Conservation (phyloP, 768 basidiomycete species). For the Postia placenta region DNA sequence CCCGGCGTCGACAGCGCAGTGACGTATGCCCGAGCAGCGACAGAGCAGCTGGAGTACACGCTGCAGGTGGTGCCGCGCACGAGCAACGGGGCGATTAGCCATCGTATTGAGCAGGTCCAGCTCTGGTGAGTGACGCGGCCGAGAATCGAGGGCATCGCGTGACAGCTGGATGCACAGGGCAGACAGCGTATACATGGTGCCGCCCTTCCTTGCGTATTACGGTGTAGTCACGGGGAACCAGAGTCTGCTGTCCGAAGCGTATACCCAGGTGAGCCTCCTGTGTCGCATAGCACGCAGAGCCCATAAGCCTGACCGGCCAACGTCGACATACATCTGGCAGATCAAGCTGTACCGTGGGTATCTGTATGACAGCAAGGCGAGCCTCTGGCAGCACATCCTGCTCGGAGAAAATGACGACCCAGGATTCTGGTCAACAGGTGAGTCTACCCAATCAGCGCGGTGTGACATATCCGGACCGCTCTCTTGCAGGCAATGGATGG, state of each 20-base stretch:
- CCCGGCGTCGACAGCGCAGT: slow-evolving; percentile 29
- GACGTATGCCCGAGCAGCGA: slow-evolving; percentile 59
- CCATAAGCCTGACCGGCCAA: too few relatives aligned
- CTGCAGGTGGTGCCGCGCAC: slow-evolving; percentile 53
- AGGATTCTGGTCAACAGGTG: slow-evolving; percentile 81
- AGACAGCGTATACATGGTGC: slow-evolving; percentile 82
- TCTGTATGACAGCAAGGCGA: slow-evolving; percentile 46
- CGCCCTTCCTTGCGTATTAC: slow-evolving; percentile 84
- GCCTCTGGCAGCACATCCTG: slow-evolving; percentile 75
- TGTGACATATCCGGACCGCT: too few relatives aligned
- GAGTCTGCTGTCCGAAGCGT: slow-evolving; percentile 55
- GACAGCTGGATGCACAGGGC: slow-evolving; percentile 43
- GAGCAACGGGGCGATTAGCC: slow-evolving; percentile 75
- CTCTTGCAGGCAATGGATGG: slow-evolving; percentile 77
- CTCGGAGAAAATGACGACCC: slow-evolving; percentile 52
- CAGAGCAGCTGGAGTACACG: slow-evolving; percentile 60
- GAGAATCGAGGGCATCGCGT: too few relatives aligned
- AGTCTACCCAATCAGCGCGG: slow-evolving; percentile 15
- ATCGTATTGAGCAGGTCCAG: slow-evolving; percentile 62
- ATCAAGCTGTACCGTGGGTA: slow-evolving; percentile 65
- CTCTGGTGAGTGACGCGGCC: slow-evolving; percentile 50
- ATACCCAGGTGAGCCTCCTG: slow-evolving; percentile 40
- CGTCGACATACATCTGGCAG: slow-evolving; percentile 9
- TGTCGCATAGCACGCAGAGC: neutral
- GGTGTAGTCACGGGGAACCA: slow-evolving; percentile 55